These are phyloP conservation scores for Venturiaceae sp. DNA, from an alignment of 2,329 filamentous ascomycete species.

Conservation along the genomic window DNA sequence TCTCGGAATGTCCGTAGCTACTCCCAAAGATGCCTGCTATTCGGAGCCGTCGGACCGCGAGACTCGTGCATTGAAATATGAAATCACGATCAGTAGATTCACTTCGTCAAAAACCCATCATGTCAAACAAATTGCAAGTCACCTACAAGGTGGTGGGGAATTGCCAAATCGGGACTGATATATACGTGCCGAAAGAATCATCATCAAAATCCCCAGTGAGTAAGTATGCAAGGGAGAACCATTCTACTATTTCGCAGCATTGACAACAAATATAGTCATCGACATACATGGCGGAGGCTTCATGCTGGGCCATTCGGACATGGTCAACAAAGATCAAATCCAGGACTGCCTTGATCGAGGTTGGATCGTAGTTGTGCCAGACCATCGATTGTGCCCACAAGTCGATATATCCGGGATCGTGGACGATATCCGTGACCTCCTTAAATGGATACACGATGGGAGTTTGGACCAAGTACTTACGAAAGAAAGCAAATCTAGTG, in stretches of 20 bases:
- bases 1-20: not conserved
- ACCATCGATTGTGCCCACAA: conserved; percentile 22
- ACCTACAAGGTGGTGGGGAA: conserved; percentile 9
- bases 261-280: not conserved
- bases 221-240: not conserved
- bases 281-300: conserved; percentile 32
- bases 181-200: conserved; percentile 7
- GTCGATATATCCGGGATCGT: conserved; percentile 23
- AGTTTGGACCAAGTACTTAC: conserved; percentile 16
- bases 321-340: conserved; percentile 12
- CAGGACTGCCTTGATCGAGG: conserved; percentile 11
- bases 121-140: not conserved
- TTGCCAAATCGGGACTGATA: conserved; percentile 8
- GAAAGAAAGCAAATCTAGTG: not conserved
- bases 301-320: conserved; percentile 25
- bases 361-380: conserved; percentile 15
- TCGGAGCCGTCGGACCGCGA: not conserved
- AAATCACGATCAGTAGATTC: not conserved
- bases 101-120: not conserved
- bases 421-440: conserved; percentile 23
- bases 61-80: not conserved
- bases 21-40: too few relatives aligned
- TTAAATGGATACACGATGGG: conserved; percentile 25
- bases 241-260: not conserved
- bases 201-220: not conserved